Evolutionary conservation across 2,329 filamentous ascomycete genomes (phyloP).

Genomic region (Metarhizium rileyi): DNA sequence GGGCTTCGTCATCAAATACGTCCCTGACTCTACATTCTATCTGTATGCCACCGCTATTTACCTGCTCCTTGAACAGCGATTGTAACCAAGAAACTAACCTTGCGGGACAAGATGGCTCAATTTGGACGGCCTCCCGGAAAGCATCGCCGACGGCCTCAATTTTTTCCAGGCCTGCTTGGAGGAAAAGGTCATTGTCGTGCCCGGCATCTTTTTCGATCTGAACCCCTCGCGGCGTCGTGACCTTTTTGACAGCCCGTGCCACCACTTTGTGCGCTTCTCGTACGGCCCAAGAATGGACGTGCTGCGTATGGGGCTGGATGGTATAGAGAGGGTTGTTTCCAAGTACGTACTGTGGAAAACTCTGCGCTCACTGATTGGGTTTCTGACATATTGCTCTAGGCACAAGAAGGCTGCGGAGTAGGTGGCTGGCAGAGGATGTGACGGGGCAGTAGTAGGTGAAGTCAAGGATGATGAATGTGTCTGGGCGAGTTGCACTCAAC

Average conservation of each 20-base stretch:
- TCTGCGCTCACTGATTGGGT: background rate
- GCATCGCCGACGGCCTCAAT: conserved; percentile 85
- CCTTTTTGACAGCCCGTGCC: conserved; percentile 88
- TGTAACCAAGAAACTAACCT: conserved; percentile 6
- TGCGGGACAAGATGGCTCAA: conserved; percentile 36
- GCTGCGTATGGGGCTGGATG: conserved; percentile 69
- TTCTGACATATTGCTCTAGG: conserved; percentile 8
- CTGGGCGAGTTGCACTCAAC: no score
- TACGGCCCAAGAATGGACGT: conserved; percentile 78
- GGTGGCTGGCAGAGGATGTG: background rate
- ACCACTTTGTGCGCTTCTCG: conserved; percentile 79
- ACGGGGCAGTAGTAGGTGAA: background rate
- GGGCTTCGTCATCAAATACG: conserved; percentile 75
- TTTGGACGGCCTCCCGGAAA: conserved; percentile 60
- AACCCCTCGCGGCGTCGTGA: conserved; percentile 86
- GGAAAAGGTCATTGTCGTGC: conserved; percentile 94
- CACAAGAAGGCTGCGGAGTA: conserved; percentile 13
- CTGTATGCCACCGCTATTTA: conserved; percentile 55
- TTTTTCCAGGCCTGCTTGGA: conserved; percentile 92
- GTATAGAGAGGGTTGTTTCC: conserved; percentile 71
- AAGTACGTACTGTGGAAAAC: conserved; percentile 40
- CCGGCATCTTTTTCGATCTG: conserved; percentile 95
- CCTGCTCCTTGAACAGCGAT: background rate
- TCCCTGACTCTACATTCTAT: conserved; percentile 91
- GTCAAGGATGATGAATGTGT: background rate